phyloP scores from a whole-genome alignment of 306 rosid genomes.

The Cercis canadensis region DNA sequence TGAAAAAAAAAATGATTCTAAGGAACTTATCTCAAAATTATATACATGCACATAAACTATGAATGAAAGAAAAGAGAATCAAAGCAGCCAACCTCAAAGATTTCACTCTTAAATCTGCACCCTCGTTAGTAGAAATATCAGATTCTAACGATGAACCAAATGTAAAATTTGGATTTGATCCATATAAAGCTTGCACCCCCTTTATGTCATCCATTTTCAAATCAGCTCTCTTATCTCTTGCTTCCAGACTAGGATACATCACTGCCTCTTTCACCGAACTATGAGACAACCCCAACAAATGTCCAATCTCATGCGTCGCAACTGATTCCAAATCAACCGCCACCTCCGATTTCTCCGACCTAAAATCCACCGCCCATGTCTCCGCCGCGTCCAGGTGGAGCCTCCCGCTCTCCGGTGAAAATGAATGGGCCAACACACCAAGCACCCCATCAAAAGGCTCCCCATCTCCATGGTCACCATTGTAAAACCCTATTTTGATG shows the following conservation, averaged over 20 bases:
- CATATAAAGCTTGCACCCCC: constrained; percentile 83
- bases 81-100: constrained; percentile 23
- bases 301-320: constrained; percentile 88
- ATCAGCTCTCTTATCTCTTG: constrained; percentile 67
- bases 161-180: constrained; percentile 72
- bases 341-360: constrained; percentile 51
- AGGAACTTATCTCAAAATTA: not conserved
- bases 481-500: constrained; percentile 71
- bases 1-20: not conserved
- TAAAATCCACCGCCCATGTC: constrained; percentile 76
- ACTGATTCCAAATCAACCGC: constrained; percentile 89
- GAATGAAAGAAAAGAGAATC: constrained; percentile 16
- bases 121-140: constrained; percentile 56
- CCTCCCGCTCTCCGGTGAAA: constrained; percentile 77
- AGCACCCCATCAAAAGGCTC: constrained; percentile 87
- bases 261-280: constrained; percentile 68
- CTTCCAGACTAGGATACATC: constrained; percentile 83
- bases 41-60: constrained; percentile 21
- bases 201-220: constrained; percentile 66
- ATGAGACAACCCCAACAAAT: constrained; percentile 80
- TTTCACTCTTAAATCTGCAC: constrained; percentile 26
- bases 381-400: constrained; percentile 88
- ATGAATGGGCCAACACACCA: constrained; percentile 83
- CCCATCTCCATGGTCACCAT: constrained; percentile 82
- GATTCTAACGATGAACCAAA: constrained; percentile 54